Evolutionary conservation across 2,329 filamentous ascomycete species (phyloP).

Genomic region (Polychaeton citri): DNA sequence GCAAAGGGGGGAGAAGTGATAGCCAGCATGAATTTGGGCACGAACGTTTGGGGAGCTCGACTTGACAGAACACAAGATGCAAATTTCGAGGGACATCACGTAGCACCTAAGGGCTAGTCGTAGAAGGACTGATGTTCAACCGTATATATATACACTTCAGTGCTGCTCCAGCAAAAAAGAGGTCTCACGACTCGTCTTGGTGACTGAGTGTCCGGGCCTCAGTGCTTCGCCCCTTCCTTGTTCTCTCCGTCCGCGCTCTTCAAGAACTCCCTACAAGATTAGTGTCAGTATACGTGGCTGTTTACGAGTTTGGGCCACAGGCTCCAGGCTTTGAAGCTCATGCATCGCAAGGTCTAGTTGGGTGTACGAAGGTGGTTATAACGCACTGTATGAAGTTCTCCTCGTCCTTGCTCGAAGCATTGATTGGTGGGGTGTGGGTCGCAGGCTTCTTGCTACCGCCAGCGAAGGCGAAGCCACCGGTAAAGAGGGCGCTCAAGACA

Average conservation of each 20-base stretch:
- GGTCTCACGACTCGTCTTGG: neutral
- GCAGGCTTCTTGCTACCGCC: slow-evolving; percentile 35
- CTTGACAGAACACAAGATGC: too few species aligned
- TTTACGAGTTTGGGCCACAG: neutral
- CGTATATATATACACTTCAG: neutral
- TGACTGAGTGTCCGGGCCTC: too few species aligned
- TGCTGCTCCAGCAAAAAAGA: neutral
- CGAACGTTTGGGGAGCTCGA: too few species aligned
- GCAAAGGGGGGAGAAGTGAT: too few species aligned
- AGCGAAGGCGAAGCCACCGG: slow-evolving; percentile 29
- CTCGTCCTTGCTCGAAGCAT: slow-evolving; percentile 53
- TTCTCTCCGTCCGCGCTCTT: slow-evolving; percentile 37
- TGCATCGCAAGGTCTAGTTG: neutral
- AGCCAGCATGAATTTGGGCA: too few species aligned
- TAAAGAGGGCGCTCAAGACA: slow-evolving; percentile 38
- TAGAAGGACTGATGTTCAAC: neutral
- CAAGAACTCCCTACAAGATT: slow-evolving; percentile 33
- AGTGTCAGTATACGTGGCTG: neutral
- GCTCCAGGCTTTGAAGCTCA: neutral
- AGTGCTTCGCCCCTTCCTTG: slow-evolving; percentile 15
- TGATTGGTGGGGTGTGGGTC: slow-evolving; percentile 43
- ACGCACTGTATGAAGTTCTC: slow-evolving; percentile 56
- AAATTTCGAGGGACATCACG: too few species aligned
- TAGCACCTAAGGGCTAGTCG: too few species aligned
- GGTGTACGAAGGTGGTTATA: too few species aligned